Conservation (phyloP, 495 filamentous ascomycete species). For the Delitschia confertaspora region DNA sequence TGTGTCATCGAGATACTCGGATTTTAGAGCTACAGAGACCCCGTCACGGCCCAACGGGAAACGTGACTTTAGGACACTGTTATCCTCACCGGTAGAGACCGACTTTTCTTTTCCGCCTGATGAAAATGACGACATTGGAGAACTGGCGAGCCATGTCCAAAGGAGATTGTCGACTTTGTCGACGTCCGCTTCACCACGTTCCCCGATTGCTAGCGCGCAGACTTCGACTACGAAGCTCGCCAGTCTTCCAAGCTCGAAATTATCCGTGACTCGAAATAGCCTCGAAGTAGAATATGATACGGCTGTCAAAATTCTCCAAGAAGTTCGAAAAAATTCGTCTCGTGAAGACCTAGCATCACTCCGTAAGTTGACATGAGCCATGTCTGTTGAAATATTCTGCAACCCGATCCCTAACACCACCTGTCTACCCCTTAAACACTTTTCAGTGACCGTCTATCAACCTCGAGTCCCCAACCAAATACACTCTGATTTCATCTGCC, state of each 20-base stretch:
- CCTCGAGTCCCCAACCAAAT: neutral
- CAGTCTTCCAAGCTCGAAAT: constrained; percentile 16
- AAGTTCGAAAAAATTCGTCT: constrained; percentile 34
- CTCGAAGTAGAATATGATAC: constrained; percentile 30
- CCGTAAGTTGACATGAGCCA: constrained; percentile 23
- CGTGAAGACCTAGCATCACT: constrained; percentile 34
- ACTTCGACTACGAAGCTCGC: constrained; percentile 9
- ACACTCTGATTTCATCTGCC: neutral
- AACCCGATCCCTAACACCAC: neutral
- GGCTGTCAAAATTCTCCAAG: constrained; percentile 31
- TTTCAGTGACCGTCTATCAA: too few relatives aligned
- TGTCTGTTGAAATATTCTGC: neutral
- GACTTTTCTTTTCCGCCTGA: constrained; percentile 3
- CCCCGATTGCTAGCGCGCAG: constrained; percentile 3
- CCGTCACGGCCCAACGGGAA: constrained; percentile 9
- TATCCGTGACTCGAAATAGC: constrained; percentile 18
- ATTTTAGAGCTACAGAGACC: too few relatives aligned
- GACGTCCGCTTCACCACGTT: constrained; percentile 13
- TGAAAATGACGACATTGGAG: constrained; percentile 15
- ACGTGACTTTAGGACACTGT: constrained; percentile 11
- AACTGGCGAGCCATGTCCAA: constrained; percentile 19
- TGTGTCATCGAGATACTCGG: constrained; percentile 16
- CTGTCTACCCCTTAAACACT: too few relatives aligned
- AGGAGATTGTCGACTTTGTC: constrained; percentile 14
- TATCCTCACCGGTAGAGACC: constrained; percentile 14